Evolutionary conservation across 305 asterid species (phyloP).

Genomic region (Rubia tinctorum): DNA sequence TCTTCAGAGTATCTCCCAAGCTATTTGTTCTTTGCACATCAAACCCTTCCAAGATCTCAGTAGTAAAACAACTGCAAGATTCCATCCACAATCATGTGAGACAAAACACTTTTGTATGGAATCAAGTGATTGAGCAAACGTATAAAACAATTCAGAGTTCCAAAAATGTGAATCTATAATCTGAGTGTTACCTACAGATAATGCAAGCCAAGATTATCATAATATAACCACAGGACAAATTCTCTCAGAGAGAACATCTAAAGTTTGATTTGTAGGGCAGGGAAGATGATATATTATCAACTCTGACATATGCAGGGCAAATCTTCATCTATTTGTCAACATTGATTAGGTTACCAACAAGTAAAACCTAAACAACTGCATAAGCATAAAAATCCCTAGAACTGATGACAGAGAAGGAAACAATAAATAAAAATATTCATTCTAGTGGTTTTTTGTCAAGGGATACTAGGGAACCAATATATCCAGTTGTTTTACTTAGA

Average conservation of each 20-base stretch:
- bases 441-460: background rate
- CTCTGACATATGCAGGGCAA: background rate
- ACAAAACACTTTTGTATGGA: slow-evolving; percentile 10
- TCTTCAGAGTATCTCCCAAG: slow-evolving; percentile 75
- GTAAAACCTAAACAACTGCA: background rate
- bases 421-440: background rate
- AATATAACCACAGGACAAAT: background rate
- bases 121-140: background rate
- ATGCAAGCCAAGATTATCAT: background rate
- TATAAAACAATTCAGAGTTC: background rate
- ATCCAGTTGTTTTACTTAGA: background rate
- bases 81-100: slow-evolving; percentile 23
- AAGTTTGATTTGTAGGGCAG: background rate
- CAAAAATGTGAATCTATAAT: background rate
- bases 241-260: background rate
- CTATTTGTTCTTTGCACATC: slow-evolving; percentile 89
- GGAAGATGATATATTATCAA: background rate
- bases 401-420: background rate
- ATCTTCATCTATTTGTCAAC: slow-evolving; percentile 2
- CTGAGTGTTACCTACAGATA: background rate
- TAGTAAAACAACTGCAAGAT: slow-evolving; percentile 85
- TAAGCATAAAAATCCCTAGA: background rate
- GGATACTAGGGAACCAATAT: background rate
- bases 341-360: background rate
- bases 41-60: slow-evolving; percentile 96